phyloP scores from a whole-genome alignment of 306 rosid genomes.

The Vigna hirtella region DNA sequence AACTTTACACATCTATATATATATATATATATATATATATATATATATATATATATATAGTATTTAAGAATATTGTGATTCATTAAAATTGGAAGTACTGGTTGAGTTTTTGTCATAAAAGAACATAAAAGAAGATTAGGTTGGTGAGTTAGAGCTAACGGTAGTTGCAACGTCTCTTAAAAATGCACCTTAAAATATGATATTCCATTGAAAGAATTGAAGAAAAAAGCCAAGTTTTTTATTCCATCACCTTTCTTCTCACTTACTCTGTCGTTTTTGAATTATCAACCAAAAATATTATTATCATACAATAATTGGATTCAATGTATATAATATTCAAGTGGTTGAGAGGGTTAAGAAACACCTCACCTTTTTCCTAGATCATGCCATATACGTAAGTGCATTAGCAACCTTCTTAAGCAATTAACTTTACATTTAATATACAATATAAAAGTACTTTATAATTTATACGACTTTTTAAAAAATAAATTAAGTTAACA shows the following conservation, averaged over 20 bases:
- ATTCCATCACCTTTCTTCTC: background rate
- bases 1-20: no score
- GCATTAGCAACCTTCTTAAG: conserved; percentile 29
- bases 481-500: no score
- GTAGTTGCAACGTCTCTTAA: conserved; percentile 55
- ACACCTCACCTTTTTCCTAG: conserved; percentile 37
- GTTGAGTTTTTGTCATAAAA: conserved; percentile 1
- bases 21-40: no score
- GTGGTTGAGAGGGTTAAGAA: conserved; percentile 47
- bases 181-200: conserved; percentile 50
- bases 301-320: conserved; percentile 31
- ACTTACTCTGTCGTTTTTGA: conserved; percentile 24
- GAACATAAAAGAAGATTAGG: conserved; percentile 27
- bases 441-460: no score
- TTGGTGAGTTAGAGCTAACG: conserved; percentile 41
- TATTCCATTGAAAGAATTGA: conserved; percentile 4
- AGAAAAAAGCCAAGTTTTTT: conserved; percentile 9
- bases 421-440: conserved; percentile 15
- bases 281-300: conserved; percentile 33
- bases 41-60: no score
- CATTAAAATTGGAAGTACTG: conserved; percentile 4
- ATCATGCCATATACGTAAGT: background rate
- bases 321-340: background rate
- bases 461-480: no score
- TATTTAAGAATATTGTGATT: background rate